Evolutionary conservation across 2,329 filamentous ascomycete species (phyloP), one percentile per base, ranked within the genome.

Genomic region (Sordariomycetes sp.): DNA sequence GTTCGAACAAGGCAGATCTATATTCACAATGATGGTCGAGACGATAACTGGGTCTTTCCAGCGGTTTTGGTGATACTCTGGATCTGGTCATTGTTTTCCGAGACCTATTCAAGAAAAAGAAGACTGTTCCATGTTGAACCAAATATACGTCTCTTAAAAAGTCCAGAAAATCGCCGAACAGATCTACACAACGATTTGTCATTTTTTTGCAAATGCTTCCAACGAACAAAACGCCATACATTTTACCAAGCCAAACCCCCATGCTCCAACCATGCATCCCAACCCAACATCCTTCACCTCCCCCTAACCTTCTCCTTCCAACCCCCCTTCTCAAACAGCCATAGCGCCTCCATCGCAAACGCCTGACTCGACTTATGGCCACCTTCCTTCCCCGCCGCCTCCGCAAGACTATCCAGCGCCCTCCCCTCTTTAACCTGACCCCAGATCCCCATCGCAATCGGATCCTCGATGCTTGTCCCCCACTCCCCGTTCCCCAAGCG

Each of bases 341-440:
- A 96, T 17, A 96, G 72, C 1, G 90, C 91, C 69, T 97, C 92
- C 3, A 87, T 84, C 12, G 92, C 91, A 76, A 91, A 95, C 0
- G 87, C 86, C 64, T 84, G 82, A 54, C 89, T 89, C 58, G 89
- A 92, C 59, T 87, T 75, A 75, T 96, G 91, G 0, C 84, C 84
- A 32, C 76, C 72, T 39, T 82, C 83, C 59, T 78, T 79, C 55
- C 82, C 81, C 45, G 89, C 89, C 64, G 94, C 91, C 61, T 87
- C 84, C 59, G 86, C 79, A 66, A 97, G 74, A 20, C 82, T 87
- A 58, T 90, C 84, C 54, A 97, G 70, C 2, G 95, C 84, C 55
- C 81, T 80, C 6, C 90, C 87, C 62, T 89, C 81, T 65, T 90
- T 86, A 25, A 95, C 74, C 56, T 85, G 84, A 32, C 76, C 75